Base-by-base conservation (phyloP, 177 flowering plant genomes). In the Vitis hybrid region DNA sequence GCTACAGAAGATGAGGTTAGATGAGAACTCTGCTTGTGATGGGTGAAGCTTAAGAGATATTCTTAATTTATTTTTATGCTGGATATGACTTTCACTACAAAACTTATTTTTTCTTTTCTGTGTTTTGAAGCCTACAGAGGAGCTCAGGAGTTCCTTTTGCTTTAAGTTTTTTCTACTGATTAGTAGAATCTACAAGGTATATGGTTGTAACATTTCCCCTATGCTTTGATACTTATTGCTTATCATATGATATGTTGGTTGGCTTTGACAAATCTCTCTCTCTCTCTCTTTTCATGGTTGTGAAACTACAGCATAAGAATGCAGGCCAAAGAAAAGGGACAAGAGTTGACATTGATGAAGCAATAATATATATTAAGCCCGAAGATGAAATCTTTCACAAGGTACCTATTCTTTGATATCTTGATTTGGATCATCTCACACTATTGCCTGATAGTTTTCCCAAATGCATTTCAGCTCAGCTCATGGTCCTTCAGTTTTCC, bases 1-100 rank as follows among this genome's bases (percentile, higher is more conserved):
- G 99, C 98, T 20, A 90, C 86, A 13, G 90, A 96, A 83, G 95
- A 90, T 80, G 99, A 96, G 99, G 98, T 94, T 72, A 70, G 86
- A 74, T 72, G 69, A 68, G 45, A 62, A 59, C 51, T 55, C 9
- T 64, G 5, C 67, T 55, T 65, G 31, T 20, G 26, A 55, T 65
- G 56, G 60, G 56, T 64, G 67, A 67, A 55, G 70, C 62, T 71
- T 55, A 60, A 55, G 22, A 16, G 18, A 18, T 3, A 7, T 8
- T 68, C 60, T 16, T 66, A 33, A 5, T 14, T 77, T 61, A 5
- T 22, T 74, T 63, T 1, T 53, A 20, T 70, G 26, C 60, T 19
- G 10, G 19, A 70, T 16, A 58, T 8, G 14, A 52, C 53, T 52
- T 50, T 64, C 45, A 33, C 45, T 2, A 33, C 45, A 33, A 5